Evolutionary conservation across 352 stramenopile genomes (phyloP).

Genomic region (Pseudoperonospora humuli): DNA sequence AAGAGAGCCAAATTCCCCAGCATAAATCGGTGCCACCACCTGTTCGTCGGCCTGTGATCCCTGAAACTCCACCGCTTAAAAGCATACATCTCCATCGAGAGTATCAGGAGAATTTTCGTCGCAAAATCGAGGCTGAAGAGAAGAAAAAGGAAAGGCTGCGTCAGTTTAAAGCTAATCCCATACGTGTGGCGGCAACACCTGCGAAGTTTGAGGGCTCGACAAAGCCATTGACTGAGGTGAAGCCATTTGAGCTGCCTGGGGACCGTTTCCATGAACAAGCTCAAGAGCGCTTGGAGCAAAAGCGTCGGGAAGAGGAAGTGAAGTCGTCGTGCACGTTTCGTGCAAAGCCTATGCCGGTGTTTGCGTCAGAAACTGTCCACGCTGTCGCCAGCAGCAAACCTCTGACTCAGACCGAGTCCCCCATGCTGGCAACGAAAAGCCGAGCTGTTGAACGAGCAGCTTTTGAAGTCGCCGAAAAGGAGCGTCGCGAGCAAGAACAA

Average conservation of each 20-base stretch:
- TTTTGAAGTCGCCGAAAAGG: constrained; percentile 63
- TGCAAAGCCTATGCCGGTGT: constrained; percentile 62
- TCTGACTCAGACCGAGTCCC: constrained; percentile 38
- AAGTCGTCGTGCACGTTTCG: constrained; percentile 41
- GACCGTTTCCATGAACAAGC: constrained; percentile 53
- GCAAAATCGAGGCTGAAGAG: constrained; percentile 45
- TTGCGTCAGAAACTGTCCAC: constrained; percentile 24
- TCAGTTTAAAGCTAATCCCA: constrained; percentile 67
- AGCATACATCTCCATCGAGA: constrained; percentile 61
- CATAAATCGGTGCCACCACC: constrained; percentile 6
- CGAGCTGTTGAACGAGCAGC: constrained; percentile 53
- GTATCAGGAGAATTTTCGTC: constrained; percentile 69
- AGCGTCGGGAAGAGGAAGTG: constrained; percentile 52
- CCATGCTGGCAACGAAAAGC: constrained; percentile 54
- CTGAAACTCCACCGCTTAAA: constrained; percentile 65
- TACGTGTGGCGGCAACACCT: constrained; percentile 47
- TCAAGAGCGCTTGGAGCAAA: constrained; percentile 46
- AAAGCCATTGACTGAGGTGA: constrained; percentile 62
- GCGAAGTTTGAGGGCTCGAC: constrained; percentile 57
- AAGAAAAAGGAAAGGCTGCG: constrained; percentile 44
- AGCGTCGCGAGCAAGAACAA: constrained; percentile 57
- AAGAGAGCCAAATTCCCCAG: constrained; percentile 5
- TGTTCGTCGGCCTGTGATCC: constrained; percentile 37
- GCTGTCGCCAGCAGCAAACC: constrained; percentile 28
- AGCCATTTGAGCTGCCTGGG: constrained; percentile 52